Evolutionary conservation across 192 early-diverging fungal species (phyloP).

Genomic region (Entrophospora sp.): DNA sequence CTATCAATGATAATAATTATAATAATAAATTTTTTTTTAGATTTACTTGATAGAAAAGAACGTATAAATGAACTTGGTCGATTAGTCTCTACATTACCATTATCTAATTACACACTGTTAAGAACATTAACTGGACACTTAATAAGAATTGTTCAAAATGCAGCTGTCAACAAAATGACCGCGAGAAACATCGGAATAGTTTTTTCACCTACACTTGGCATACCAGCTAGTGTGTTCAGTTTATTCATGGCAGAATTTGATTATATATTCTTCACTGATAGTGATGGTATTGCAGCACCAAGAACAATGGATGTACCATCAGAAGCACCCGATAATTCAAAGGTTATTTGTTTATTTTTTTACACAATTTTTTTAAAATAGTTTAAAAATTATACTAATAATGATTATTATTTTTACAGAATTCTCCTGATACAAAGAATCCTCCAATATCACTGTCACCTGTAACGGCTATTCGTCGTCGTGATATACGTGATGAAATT

Average conservation of each 20-base stretch:
- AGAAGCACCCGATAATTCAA: too few species aligned
- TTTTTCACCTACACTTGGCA: conserved; percentile 88
- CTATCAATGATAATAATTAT: not conserved
- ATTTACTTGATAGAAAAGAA: conserved; percentile 70
- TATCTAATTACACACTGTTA: conserved; percentile 85
- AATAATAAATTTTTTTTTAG: conserved; percentile 30
- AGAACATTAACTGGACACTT: conserved; percentile 83
- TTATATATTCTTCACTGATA: conserved; percentile 71
- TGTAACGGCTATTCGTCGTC: not conserved
- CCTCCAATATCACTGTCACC: not conserved
- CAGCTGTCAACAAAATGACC: conserved; percentile 88
- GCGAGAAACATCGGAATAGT: conserved; percentile 93
- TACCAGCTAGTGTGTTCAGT: conserved; percentile 89
- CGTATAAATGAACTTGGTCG: conserved; percentile 75
- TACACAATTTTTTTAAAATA: too few species aligned
- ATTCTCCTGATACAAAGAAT: too few species aligned
- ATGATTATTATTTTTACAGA: too few species aligned
- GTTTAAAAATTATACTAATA: too few species aligned
- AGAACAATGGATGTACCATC: conserved; percentile 2
- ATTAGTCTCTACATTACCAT: conserved; percentile 68
- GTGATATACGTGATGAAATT: conserved; percentile 19
- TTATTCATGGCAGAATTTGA: conserved; percentile 87
- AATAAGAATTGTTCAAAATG: conserved; percentile 76
- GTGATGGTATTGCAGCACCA: conserved; percentile 39
- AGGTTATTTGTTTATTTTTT: too few species aligned